These are phyloP conservation scores for Trichoderma asperelloides DNA, from an alignment of 495 filamentous ascomycete species.

Conservation along the genomic window DNA sequence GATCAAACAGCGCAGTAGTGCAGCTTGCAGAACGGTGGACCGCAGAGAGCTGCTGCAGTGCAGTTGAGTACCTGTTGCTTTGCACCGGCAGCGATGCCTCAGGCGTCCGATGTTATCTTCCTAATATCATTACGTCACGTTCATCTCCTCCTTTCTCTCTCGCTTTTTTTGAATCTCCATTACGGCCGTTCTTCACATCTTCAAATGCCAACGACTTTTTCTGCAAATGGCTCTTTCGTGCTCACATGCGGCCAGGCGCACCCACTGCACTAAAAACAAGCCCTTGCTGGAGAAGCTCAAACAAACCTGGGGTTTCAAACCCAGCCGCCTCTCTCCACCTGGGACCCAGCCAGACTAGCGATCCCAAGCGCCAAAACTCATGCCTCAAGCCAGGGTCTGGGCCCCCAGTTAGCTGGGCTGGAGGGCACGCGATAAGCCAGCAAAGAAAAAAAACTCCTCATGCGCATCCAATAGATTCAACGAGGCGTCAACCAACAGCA, in stretches of 20 bases:
- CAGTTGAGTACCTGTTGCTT: too few relatives aligned
- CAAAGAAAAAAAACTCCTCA: neutral
- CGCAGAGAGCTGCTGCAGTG: neutral
- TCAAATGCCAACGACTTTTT: too few relatives aligned
- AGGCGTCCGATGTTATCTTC: neutral
- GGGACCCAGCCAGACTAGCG: slow-evolving; percentile 1
- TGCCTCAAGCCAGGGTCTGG: neutral
- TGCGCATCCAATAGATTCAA: neutral
- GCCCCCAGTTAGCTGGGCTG: neutral
- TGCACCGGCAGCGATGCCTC: too few relatives aligned
- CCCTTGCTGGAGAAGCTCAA: slow-evolving; percentile 3
- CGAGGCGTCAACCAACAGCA: slow-evolving; percentile 3
- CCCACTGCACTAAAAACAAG: neutral
- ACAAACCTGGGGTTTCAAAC: slow-evolving; percentile 7
- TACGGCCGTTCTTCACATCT: too few relatives aligned
- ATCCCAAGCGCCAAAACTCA: neutral
- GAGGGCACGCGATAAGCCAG: slow-evolving; percentile 3
- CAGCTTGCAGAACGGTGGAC: neutral
- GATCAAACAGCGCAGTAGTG: neutral
- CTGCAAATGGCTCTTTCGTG: too few relatives aligned
- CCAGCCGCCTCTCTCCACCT: neutral
- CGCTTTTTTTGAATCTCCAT: neutral
- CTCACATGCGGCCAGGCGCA: too few relatives aligned
- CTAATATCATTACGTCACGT: too few relatives aligned
- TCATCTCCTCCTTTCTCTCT: neutral